Evolutionary conservation across 768 basidiomycete species (phyloP), one percentile per base, ranked within the genome.

Genomic region (Roridomyces roridus): DNA sequence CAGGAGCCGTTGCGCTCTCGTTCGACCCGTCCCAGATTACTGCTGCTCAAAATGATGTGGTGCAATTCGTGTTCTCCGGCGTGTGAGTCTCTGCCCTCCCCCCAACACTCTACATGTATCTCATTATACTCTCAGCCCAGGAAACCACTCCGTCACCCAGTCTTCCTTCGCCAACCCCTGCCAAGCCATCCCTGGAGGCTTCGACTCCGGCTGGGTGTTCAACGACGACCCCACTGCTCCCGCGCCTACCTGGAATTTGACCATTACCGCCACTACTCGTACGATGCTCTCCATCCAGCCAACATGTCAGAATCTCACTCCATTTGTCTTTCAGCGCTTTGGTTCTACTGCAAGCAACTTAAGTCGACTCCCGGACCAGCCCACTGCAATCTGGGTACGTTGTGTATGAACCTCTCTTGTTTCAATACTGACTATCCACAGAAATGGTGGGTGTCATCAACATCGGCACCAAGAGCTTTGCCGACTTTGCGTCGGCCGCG

Each of bases 311-410:
- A 17, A 28, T 7, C 29, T 12, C 2, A 8, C 14, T 17, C 37
- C 6, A 56, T 25, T 17, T 8, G 21, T 15, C 11, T 34, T 11
- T 11, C 29, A 56, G 55, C 55, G 6, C 49, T 56, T 26, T 56
- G 55, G 55, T 56, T 56, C 55, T 56, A 44, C 46, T 56, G 55
- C 42, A 56, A 56, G 21, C 55, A 56, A 18, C 39, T 46, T n/a
- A n/a, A 4, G 6, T 11, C 6, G 28, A 17, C 6, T n/a, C n/a
- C 36, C 45, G 15, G 12, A 21, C 12, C 21, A 31, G 29, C 54
- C 2, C 54, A 55, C 46, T 55, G 54, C 54, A 41, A 34, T 14
- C 3, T 10, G 6, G 44, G 52, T 54, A 17, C 8, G 39, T 31
- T 4, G 5, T 39, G n/a, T 3, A 10, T 5, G 12, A 20, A 8